Conservation (phyloP, 2,329 filamentous ascomycete species). For the Camptophora hylomeconis region DNA sequence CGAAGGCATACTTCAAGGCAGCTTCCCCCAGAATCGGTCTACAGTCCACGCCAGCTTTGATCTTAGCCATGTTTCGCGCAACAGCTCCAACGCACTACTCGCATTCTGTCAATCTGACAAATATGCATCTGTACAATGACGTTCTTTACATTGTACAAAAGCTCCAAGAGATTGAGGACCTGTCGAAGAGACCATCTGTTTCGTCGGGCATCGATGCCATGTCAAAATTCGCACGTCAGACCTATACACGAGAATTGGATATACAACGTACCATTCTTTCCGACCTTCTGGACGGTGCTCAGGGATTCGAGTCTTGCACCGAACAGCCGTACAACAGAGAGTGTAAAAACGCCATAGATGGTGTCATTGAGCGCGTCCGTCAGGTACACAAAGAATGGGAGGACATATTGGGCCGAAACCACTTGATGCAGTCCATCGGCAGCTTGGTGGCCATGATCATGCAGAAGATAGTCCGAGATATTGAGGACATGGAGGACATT, state of each 20-base stretch:
- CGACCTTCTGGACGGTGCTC: constrained; percentile 49
- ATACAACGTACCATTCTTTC: constrained; percentile 48
- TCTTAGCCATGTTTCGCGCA: constrained; percentile 38
- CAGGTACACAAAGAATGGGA: constrained; percentile 45
- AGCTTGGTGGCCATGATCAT: constrained; percentile 44
- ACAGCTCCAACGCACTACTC: constrained; percentile 34
- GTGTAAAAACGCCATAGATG: constrained; percentile 46
- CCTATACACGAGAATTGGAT: constrained; percentile 53
- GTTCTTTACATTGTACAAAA: constrained; percentile 44
- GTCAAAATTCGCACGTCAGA: constrained; percentile 45
- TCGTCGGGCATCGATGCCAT: constrained; percentile 41
- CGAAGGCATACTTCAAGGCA: constrained; percentile 20
- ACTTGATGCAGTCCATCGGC: constrained; percentile 48
- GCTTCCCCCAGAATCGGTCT: constrained; percentile 30
- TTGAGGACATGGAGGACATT: constrained; percentile 52
- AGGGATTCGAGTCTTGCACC: constrained; percentile 48
- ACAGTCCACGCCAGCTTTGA: constrained; percentile 32
- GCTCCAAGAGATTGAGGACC: constrained; percentile 29
- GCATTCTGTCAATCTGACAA: constrained; percentile 34
- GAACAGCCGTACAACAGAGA: constrained; percentile 44
- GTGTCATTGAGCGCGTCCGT: constrained; percentile 44
- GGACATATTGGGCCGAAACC: constrained; percentile 44
- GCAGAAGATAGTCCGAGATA: constrained; percentile 46
- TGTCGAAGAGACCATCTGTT: constrained; percentile 32
- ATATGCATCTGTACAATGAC: constrained; percentile 56